Evolutionary conservation across 129 eudicot genomes (phyloP), one percentile per base, ranked within the genome.

Genomic region (Artemisia tridentata): DNA sequence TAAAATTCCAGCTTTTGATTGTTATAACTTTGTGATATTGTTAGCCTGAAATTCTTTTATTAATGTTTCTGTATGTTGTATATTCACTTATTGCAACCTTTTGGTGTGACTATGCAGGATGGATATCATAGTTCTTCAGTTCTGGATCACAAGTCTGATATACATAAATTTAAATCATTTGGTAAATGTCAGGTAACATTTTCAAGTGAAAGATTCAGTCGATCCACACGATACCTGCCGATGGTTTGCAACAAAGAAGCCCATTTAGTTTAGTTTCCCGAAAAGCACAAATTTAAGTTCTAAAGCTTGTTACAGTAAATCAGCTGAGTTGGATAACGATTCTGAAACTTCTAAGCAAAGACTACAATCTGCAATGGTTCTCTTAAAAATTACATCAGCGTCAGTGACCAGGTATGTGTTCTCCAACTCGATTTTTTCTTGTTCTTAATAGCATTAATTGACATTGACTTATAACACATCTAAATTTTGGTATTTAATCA

Each of bases 331-430:
- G 41, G 75, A 63, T 13, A 38, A 54, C 64, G 56, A 49, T 15
- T 46, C 15, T 75, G 68, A 72, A 38, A 70, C 68, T 71, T 63
- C 63, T 47, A 60, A 48, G 43, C 18, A 74, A 74, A 43, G 84
- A 38, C 73, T 84, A 51, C 63, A 83, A 57, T 81, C 90, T 48
- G 95, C 90, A 73, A 82, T 88, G 90, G 72, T 88, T 38, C 75
- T 84, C 17, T 68, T 88, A 27, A 88, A 76, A 59, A 52, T 20
- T 80, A 77, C 65, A 17, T 84, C 38, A 68, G 79, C 74, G 62
- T 74, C 4, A 11, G 52, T 9, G 77, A 84, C 52, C 90, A 88
- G 95, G 95, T 88, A 75, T 41, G 49, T 47, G 18, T 60, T 63
- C 18, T 9, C 11, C 41, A 6, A 9, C 41, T 34, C 41, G 41